phyloP scores from a whole-genome alignment of 345 rosid species.

The Trapa incisa region DNA sequence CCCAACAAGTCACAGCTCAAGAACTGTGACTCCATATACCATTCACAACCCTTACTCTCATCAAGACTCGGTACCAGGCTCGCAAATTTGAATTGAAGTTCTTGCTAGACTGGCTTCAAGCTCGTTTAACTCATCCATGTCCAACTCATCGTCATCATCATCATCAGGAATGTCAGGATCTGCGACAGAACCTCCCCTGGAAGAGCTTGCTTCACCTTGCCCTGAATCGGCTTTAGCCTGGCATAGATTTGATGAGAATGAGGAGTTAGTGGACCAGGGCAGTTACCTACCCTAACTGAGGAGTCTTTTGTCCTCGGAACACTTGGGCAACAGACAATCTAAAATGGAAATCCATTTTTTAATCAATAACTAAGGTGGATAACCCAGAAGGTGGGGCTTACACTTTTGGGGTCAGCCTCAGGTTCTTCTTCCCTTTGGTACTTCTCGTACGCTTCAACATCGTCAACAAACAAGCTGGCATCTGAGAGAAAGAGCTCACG shows the following conservation, averaged over 20 bases:
- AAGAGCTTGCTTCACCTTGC: slow-evolving; percentile 21
- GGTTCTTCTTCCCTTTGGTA: slow-evolving; percentile 71
- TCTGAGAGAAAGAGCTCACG: slow-evolving; percentile 89
- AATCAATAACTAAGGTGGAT: too few species aligned
- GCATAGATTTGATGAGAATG: not conserved
- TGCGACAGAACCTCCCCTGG: slow-evolving; percentile 6
- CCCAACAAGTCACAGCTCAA: not conserved
- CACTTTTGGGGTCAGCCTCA: slow-evolving; percentile 25
- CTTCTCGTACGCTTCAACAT: slow-evolving; percentile 77
- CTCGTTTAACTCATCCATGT: slow-evolving; percentile 71
- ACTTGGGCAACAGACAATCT: not conserved
- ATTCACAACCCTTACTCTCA: not conserved
- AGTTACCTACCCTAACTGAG: not conserved
- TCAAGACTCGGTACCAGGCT: slow-evolving; percentile 22
- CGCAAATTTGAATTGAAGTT: slow-evolving; percentile 43
- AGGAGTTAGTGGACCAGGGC: too few species aligned
- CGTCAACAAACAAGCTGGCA: slow-evolving; percentile 92
- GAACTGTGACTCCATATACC: not conserved
- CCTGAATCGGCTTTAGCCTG: slow-evolving; percentile 21
- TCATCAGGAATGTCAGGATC: slow-evolving; percentile 18
- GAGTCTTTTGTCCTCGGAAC: not conserved
- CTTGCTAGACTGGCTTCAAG: slow-evolving; percentile 81
- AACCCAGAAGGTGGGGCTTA: slow-evolving; percentile 9
- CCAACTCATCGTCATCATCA: slow-evolving; percentile 39
- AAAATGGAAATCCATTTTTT: not conserved